A percentile compares a stretch with the other conserved stretches of the same genome.
Evolutionary conservation across 495 filamentous ascomycete genomes (phyloP).

Genomic region (Aspergillus bridgeri): DNA sequence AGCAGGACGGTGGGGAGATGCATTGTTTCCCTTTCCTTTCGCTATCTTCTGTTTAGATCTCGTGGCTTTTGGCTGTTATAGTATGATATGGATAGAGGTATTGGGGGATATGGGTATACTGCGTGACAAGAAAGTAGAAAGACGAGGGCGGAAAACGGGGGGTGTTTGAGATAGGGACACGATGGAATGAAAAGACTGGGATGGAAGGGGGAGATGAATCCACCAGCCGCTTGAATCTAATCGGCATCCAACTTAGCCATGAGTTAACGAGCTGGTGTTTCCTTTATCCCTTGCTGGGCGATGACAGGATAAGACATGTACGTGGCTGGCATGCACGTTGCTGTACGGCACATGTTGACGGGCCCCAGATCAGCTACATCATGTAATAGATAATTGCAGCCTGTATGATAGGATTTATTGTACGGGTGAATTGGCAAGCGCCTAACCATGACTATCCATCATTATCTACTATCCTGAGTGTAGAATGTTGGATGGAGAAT

Average conservation of each 20-base stretch:
- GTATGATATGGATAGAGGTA: background rate
- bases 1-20: conserved; percentile 27
- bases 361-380: background rate
- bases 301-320: background rate
- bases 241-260: background rate
- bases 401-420: background rate
- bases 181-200: too few relatives aligned
- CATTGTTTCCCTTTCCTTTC: conserved; percentile 25
- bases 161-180: too few relatives aligned
- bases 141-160: background rate
- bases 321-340: background rate
- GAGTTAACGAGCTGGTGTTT: background rate
- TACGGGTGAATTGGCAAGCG: background rate
- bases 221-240: too few relatives aligned
- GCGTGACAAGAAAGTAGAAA: background rate
- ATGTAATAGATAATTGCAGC: background rate
- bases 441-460: background rate
- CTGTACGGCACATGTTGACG: too few relatives aligned
- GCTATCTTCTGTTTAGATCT: background rate
- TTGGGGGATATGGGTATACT: too few relatives aligned
- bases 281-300: background rate
- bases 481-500: background rate
- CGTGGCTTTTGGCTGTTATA: background rate
- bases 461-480: background rate
- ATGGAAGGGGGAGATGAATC: background rate